Evolutionary conservation across 2,329 filamentous ascomycete species (phyloP), one percentile per base, ranked within the genome.

Genomic region (Ophiognomonia clavigignenti-juglandacearum): DNA sequence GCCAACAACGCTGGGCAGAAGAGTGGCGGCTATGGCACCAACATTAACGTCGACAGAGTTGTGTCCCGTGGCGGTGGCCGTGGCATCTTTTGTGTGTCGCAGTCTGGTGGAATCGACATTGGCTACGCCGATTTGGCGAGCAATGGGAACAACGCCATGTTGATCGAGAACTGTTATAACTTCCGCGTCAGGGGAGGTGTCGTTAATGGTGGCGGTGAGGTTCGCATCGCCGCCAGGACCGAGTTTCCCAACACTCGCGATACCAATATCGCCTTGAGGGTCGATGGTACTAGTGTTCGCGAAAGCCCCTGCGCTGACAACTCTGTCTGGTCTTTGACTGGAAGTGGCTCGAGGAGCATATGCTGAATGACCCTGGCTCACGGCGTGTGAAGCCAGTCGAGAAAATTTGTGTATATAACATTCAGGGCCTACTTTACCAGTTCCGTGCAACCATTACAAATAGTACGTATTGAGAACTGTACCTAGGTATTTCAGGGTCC

Each of bases 91-190:
- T 80, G 77, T 46, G 77, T 80, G 2, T 78, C 74, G 0, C 64
- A 73, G 54, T 78, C 74, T 0, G 77, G 77, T 1, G 77, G 63
- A n/a, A 74, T 66, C 2, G 69, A 68, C 8, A 80, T 81, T 46
- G 59, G 58, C 8, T 64, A 52, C 4, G 61, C 79, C 16, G 74
- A 80, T 52, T 64, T 80, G 1, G 67, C 73, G 0, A 61, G 64
- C 53, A 80, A 78, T 39, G 76, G 70, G 0, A 77, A 75, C 56
- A 80, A 80, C 47, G 72, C 77, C 1, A 67, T 80, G 18, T 64
- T 81, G 1, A 73, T 81, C 23, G 77, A 81, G 66, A 81, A 81
- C 59, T 80, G 77, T 63, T 80, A 80, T 58, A 75, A 75, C 43
- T 52, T 81, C 26, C 60, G 63, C 1, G 78, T 80, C 56, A 61